These are phyloP conservation scores for Pistacia vera DNA, from an alignment of 345 rosid species.

Conservation along the genomic window DNA sequence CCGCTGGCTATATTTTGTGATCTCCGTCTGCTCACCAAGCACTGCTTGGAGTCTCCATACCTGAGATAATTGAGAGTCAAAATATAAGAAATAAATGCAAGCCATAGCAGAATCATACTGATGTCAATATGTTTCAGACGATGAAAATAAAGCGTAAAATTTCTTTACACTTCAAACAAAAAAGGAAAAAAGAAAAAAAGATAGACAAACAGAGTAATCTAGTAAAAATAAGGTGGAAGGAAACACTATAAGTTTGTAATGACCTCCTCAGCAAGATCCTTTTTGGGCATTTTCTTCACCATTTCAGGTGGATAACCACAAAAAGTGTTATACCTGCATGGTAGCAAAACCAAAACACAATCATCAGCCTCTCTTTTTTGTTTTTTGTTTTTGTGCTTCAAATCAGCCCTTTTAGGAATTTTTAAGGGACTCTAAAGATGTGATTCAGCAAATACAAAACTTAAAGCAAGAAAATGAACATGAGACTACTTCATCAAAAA, in stretches of 20 bases:
- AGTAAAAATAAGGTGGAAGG: conserved; percentile 5
- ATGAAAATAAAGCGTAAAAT: neutral
- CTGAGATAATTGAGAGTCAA: conserved; percentile 33
- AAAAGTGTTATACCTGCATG: conserved; percentile 86
- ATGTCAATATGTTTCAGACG: neutral
- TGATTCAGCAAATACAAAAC: too few relatives aligned
- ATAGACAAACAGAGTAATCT: neutral
- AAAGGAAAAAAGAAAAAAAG: neutral
- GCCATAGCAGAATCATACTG: conserved; percentile 2
- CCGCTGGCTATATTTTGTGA: conserved; percentile 83
- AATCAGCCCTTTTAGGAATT: too few relatives aligned
- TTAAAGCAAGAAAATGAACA: too few relatives aligned
- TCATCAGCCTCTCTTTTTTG: neutral
- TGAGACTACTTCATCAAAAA: too few relatives aligned
- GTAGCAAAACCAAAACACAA: neutral
- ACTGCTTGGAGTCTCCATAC: conserved; percentile 99
- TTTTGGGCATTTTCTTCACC: conserved; percentile 94
- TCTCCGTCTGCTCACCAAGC: conserved; percentile 94
- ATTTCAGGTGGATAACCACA: conserved; percentile 93
- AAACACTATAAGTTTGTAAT: neutral
- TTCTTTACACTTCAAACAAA: neutral
- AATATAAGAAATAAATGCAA: neutral
- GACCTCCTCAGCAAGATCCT: conserved; percentile 97
- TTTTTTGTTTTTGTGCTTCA: too few relatives aligned
- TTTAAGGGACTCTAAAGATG: too few relatives aligned